Evolutionary conservation across 768 basidiomycete species (phyloP).

Genomic region (Mycena olivaceomarginata): DNA sequence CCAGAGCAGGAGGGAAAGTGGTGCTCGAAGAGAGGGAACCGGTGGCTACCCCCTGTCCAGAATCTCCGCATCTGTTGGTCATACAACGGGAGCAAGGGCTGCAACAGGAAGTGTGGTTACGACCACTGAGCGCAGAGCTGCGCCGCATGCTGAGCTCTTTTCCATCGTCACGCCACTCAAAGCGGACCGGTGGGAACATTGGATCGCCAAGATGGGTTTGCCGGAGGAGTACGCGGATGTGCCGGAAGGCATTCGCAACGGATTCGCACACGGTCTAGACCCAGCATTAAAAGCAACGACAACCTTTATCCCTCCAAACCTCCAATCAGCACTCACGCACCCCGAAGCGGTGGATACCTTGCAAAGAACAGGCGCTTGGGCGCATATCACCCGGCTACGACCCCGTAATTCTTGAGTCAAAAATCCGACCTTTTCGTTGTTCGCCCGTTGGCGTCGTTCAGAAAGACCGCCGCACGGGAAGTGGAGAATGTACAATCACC

Average conservation of each 20-base stretch:
- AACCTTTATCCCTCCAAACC: conserved; percentile 23
- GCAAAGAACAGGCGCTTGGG: neutral
- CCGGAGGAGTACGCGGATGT: conserved; percentile 43
- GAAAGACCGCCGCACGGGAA: conserved; percentile 20
- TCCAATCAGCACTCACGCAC: neutral
- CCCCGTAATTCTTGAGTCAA: conserved; percentile 14
- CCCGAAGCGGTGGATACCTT: conserved; percentile 7
- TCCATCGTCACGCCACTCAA: no score
- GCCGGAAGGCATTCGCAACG: conserved; percentile 41
- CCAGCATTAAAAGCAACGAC: neutral
- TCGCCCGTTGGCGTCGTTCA: conserved; percentile 31
- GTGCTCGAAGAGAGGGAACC: no score
- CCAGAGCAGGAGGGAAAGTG: no score
- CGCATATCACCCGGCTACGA: conserved; percentile 12
- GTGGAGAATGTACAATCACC: conserved; percentile 38
- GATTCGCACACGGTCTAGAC: conserved; percentile 40
- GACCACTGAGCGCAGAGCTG: no score
- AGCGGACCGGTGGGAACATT: conserved; percentile 42
- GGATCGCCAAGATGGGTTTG: conserved; percentile 21
- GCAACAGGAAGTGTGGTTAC: no score
- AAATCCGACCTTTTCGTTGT: conserved; percentile 39
- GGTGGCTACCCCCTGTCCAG: no score
- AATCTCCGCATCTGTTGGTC: no score
- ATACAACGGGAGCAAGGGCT: no score
- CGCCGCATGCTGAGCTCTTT: no score